Conservation (phyloP, 2,329 filamentous ascomycete genomes). For the Fonsecaea pugnacius region DNA sequence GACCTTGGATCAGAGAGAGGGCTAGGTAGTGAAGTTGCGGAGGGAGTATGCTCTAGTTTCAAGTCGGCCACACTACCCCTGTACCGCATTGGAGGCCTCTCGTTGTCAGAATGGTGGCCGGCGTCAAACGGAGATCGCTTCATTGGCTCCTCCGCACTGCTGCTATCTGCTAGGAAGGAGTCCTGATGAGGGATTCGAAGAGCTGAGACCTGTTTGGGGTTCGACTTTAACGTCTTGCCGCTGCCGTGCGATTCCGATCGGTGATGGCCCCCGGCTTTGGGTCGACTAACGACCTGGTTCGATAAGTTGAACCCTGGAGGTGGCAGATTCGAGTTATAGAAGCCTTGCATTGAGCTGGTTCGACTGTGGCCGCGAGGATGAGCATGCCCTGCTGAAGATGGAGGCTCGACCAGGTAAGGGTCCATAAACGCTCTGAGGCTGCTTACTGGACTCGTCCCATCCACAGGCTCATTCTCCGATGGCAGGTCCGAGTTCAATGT, state of each 20-base stretch:
- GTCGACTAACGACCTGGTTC: constrained; percentile 11
- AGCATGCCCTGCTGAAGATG: constrained; percentile 17
- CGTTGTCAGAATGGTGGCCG: constrained; percentile 32
- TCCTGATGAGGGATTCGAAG: constrained; percentile 35
- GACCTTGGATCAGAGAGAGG: constrained; percentile 16
- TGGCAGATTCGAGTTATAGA: constrained; percentile 28
- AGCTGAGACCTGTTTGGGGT: constrained; percentile 21
- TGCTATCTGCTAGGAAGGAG: constrained; percentile 44
- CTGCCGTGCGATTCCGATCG: constrained; percentile 31
- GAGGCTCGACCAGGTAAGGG: constrained; percentile 67
- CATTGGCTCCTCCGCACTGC: constrained; percentile 36
- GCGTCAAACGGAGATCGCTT: constrained; percentile 22
- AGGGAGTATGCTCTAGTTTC: constrained; percentile 19
- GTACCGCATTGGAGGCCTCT: constrained; percentile 27
- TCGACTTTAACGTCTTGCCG: constrained; percentile 28
- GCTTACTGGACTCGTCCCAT: constrained; percentile 68
- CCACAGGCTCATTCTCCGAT: constrained; percentile 28
- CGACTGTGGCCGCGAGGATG: constrained; percentile 25
- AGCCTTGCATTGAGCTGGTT: constrained; percentile 35
- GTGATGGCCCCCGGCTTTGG: constrained; percentile 18
- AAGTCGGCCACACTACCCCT: constrained; percentile 19
- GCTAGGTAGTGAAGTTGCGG: constrained; percentile 22
- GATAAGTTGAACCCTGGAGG: constrained; percentile 26
- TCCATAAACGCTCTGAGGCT: constrained; percentile 87
- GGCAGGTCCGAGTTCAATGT: constrained; percentile 44